Evolutionary conservation across 257 asterid species (phyloP).

Genomic region (Pogostemon cablin): DNA sequence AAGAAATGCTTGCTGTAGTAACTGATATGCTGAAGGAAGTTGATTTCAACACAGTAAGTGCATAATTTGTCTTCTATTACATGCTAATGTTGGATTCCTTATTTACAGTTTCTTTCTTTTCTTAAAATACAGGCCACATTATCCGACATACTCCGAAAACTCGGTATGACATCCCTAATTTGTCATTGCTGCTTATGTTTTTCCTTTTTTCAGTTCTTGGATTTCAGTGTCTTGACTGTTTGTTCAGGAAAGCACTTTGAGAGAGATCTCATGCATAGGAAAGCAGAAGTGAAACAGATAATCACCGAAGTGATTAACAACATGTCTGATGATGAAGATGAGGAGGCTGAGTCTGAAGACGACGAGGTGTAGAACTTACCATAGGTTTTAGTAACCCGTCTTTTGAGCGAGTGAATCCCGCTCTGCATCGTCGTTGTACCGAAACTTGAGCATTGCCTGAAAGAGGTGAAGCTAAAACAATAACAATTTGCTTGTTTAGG

Average conservation of each 20-base stretch:
- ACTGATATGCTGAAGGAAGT: conserved; percentile 74
- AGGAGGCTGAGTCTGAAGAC: conserved; percentile 43
- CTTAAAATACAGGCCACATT: conserved; percentile 76
- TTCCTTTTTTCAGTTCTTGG: not conserved
- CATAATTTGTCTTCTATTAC: not conserved
- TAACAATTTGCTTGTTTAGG: conserved; percentile 27
- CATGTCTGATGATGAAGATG: conserved; percentile 91
- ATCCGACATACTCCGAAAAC: conserved; percentile 79
- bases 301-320: conserved; percentile 79
- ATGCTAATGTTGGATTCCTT: conserved; percentile 13
- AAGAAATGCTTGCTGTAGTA: conserved; percentile 66
- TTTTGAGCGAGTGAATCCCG: not conserved
- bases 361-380: conserved; percentile 27
- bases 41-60: conserved; percentile 82
- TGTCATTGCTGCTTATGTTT: not conserved
- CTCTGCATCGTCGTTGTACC: no score
- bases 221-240: conserved; percentile 26
- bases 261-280: conserved; percentile 66
- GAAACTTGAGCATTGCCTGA: not conserved
- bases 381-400: not conserved
- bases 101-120: conserved; percentile 25
- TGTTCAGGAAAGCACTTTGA: conserved; percentile 64
- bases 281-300: conserved; percentile 76
- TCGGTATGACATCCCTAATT: conserved; percentile 54
- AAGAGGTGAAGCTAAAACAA: conserved; percentile 23